A percentile compares a stretch with the other conserved stretches of the same genome.
These are phyloP conservation scores for Suhomyces faveliae DNA, from an alignment of 805 yeast genomes.

Conservation along the genomic window DNA sequence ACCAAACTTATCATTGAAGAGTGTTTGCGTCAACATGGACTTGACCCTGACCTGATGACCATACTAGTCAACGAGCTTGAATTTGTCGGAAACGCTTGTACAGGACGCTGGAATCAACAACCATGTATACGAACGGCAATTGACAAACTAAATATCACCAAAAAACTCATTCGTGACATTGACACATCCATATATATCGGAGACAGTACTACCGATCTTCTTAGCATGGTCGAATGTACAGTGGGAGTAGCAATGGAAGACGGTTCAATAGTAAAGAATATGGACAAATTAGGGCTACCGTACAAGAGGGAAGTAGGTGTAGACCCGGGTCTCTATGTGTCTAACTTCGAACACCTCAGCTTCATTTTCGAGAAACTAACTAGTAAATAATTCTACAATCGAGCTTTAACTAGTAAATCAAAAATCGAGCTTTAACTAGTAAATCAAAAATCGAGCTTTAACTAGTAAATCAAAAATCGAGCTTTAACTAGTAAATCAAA, in stretches of 20 bases:
- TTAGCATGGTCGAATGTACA: constrained; percentile 48
- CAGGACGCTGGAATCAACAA: constrained; percentile 28
- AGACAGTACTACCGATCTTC: constrained; percentile 60
- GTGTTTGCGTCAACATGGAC: constrained; percentile 21
- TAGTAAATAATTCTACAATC: not conserved
- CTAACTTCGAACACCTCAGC: not conserved
- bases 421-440: too few relatives aligned
- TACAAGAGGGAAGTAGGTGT: not conserved
- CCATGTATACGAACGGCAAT: constrained; percentile 47
- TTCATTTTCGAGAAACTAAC: not conserved
- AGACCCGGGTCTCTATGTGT: not conserved
- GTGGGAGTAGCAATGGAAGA: constrained; percentile 44
- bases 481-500: too few relatives aligned
- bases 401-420: too few relatives aligned
- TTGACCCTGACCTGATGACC: constrained; percentile 18
- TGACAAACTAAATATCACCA: constrained; percentile 43
- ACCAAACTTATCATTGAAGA: constrained; percentile 46
- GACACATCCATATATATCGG: constrained; percentile 49
- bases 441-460: too few relatives aligned
- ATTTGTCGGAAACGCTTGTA: constrained; percentile 24
- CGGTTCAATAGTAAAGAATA: not conserved
- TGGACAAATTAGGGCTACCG: not conserved
- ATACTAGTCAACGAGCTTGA: constrained; percentile 54
- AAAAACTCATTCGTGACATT: constrained; percentile 10
- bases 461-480: too few relatives aligned